These are phyloP conservation scores for Penicillium nucicola DNA, from an alignment of 495 filamentous ascomycete species.

Conservation along the genomic window DNA sequence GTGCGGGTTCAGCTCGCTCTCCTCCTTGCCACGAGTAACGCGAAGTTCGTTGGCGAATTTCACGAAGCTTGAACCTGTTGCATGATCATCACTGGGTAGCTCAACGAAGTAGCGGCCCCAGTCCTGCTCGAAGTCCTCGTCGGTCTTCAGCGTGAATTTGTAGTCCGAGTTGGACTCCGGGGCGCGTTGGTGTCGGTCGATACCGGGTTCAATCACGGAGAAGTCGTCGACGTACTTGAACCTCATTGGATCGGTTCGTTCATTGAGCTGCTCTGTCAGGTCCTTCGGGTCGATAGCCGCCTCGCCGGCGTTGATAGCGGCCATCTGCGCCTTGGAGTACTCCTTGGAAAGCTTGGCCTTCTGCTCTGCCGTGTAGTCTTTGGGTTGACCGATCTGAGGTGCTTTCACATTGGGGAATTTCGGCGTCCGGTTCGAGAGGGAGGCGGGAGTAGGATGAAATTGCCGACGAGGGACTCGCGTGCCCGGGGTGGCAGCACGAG, in stretches of 20 bases:
- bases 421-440: slow-evolving; percentile 34
- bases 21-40: slow-evolving; percentile 50
- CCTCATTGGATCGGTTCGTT: slow-evolving; percentile 67
- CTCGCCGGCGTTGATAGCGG: slow-evolving; percentile 85
- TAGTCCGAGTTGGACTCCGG: slow-evolving; percentile 57
- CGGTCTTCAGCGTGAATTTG: slow-evolving; percentile 57
- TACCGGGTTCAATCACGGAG: slow-evolving; percentile 65
- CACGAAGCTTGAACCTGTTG: slow-evolving; percentile 39
- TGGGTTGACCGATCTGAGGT: slow-evolving; percentile 39
- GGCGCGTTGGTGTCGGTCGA: slow-evolving; percentile 62
- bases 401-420: slow-evolving; percentile 25
- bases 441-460: slow-evolving; percentile 48
- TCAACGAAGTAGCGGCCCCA: slow-evolving; percentile 55
- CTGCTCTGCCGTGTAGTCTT: slow-evolving; percentile 67
- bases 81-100: slow-evolving; percentile 40
- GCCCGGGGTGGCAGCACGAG: slow-evolving; percentile 34
- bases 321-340: slow-evolving; percentile 79
- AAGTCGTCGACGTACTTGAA: slow-evolving; percentile 87
- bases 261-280: slow-evolving; percentile 64
- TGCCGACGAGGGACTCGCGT: slow-evolving; percentile 47
- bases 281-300: slow-evolving; percentile 74
- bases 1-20: slow-evolving; percentile 46
- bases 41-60: slow-evolving; percentile 45
- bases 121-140: slow-evolving; percentile 53
- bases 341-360: slow-evolving; percentile 55